phyloP scores from a whole-genome alignment of 1,139 yeast species.

The Arxiozyma telluris region DNA sequence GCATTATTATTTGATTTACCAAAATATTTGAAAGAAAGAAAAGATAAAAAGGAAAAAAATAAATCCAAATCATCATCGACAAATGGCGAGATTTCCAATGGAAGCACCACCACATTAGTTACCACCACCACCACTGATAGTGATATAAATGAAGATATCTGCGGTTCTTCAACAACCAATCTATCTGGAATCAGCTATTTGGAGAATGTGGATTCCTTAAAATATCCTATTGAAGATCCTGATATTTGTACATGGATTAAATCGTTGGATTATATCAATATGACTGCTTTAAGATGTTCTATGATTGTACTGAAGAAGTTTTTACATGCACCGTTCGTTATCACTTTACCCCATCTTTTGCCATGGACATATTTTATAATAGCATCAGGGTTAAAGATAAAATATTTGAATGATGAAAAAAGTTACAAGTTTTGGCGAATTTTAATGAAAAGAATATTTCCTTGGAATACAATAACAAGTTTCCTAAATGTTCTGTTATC shows the following conservation, averaged over 20 bases:
- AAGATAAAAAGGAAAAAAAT: slow-evolving; percentile 60
- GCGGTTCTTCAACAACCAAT: background rate
- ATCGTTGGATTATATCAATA: slow-evolving; percentile 46
- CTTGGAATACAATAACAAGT: slow-evolving; percentile 57
- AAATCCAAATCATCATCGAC: slow-evolving; percentile 32
- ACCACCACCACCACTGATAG: slow-evolving; percentile 6
- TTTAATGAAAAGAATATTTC: slow-evolving; percentile 45
- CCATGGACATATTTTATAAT: slow-evolving; percentile 65
- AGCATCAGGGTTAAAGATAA: slow-evolving; percentile 51
- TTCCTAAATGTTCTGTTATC: slow-evolving; percentile 45
- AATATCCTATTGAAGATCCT: slow-evolving; percentile 20
- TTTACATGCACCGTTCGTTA: slow-evolving; percentile 58
- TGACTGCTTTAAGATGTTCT: slow-evolving; percentile 57
- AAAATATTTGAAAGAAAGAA: slow-evolving; percentile 60
- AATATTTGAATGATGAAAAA: slow-evolving; percentile 24
- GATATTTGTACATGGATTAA: slow-evolving; percentile 48
- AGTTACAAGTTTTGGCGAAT: slow-evolving; percentile 38
- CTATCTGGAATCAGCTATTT: slow-evolving; percentile 35
- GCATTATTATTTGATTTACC: slow-evolving; percentile 63
- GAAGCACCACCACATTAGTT: slow-evolving; percentile 3
- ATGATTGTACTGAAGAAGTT: slow-evolving; percentile 58
- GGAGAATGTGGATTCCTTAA: slow-evolving; percentile 24
- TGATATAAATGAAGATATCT: background rate
- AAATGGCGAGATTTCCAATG: background rate
- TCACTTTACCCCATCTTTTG: slow-evolving; percentile 60